These are phyloP conservation scores for Debaryomycetaceae sp. DNA, from an alignment of 1,139 yeast species.

Conservation along the genomic window DNA sequence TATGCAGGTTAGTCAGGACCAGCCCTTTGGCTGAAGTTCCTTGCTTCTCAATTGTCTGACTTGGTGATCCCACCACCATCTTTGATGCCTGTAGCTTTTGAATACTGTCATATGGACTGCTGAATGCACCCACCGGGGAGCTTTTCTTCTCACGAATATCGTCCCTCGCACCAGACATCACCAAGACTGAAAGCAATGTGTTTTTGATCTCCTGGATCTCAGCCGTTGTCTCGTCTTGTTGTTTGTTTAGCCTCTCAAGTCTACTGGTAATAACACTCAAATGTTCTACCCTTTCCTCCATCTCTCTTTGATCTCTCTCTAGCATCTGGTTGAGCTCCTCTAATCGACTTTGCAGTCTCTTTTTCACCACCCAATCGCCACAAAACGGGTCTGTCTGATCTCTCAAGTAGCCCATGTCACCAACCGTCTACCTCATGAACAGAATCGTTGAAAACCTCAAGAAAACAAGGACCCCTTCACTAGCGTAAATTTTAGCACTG, in stretches of 20 bases:
- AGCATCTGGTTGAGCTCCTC: neutral
- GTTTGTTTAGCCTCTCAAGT: neutral
- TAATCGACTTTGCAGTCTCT: neutral
- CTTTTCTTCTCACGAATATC: neutral
- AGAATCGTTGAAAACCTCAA: neutral
- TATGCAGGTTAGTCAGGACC: constrained; percentile 1
- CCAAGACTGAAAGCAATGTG: neutral
- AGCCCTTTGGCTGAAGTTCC: neutral
- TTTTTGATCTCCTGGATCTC: neutral
- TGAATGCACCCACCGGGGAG: neutral
- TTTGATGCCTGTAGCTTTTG: neutral
- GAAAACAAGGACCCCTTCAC: neutral
- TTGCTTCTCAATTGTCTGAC: neutral
- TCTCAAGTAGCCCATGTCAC: neutral
- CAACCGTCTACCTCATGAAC: neutral
- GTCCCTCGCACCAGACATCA: neutral
- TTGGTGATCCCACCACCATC: neutral
- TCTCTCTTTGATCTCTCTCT: neutral
- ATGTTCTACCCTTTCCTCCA: neutral
- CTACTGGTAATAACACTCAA: neutral
- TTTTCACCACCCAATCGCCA: neutral
- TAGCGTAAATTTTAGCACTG: neutral
- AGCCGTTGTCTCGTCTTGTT: neutral
- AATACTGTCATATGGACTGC: neutral
- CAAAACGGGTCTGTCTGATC: neutral